Percentiles rank a stretch among this genome's conserved stretches.
Conservation (phyloP, 768 basidiomycete species). For the Tylopilus vinaceipallidus region DNA sequence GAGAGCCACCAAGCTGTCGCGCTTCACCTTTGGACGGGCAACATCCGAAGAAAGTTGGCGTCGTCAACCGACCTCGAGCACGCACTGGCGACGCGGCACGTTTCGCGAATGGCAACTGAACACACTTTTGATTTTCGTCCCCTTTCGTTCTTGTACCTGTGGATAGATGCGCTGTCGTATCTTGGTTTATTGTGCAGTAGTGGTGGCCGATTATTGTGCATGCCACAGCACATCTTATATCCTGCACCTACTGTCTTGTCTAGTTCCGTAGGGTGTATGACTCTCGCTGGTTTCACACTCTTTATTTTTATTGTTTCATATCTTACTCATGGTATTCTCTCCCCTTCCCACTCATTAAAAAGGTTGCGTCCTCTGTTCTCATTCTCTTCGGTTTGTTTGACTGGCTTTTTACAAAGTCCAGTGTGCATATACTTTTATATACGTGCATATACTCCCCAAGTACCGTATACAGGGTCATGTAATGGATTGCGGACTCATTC, state of each 20-base stretch:
- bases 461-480: slow-evolving; percentile 18
- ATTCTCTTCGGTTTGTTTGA: slow-evolving; percentile 26
- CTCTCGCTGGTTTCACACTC: background rate
- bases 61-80: slow-evolving; percentile 64
- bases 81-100: slow-evolving; percentile 65
- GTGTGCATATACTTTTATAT: no score
- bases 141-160: slow-evolving; percentile 10
- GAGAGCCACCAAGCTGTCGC: slow-evolving; percentile 21
- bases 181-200: slow-evolving; percentile 14
- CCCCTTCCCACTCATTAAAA: slow-evolving; percentile 17
- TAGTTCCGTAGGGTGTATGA: slow-evolving; percentile 12
- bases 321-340: slow-evolving; percentile 25
- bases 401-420: slow-evolving; percentile 22
- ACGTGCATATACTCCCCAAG: slow-evolving; percentile 21
- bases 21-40: slow-evolving; percentile 15
- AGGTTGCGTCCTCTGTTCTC: background rate
- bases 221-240: slow-evolving; percentile 12
- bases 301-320: slow-evolving; percentile 30
- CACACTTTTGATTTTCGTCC: slow-evolving; percentile 11
- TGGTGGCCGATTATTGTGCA: slow-evolving; percentile 8
- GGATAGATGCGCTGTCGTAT: slow-evolving; percentile 18
- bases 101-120: slow-evolving; percentile 48
- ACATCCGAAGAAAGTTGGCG: slow-evolving; percentile 31
- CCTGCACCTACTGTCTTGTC: slow-evolving; percentile 1
- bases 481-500: slow-evolving; percentile 7